phyloP scores from a whole-genome alignment of 257 asterid species.

The Primulina tabacum region DNA sequence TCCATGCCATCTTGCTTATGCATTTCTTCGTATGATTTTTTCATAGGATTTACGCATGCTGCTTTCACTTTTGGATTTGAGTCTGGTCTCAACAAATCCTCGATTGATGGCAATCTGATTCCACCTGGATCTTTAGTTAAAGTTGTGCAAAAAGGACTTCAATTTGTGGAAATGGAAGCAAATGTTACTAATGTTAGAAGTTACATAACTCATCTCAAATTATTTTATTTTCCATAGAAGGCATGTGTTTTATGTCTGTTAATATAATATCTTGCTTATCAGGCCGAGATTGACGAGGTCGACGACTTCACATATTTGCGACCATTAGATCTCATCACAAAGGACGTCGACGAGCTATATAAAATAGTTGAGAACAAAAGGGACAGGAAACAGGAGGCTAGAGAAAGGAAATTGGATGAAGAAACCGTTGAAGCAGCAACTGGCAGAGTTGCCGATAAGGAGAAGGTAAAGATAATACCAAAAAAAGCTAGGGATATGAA shows the following conservation, averaged over 20 bases:
- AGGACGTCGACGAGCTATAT: slow-evolving; percentile 31
- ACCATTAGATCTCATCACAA: slow-evolving; percentile 46
- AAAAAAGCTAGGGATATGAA: slow-evolving; percentile 20
- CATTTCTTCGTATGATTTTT: slow-evolving; percentile 1
- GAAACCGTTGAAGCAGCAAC: slow-evolving; percentile 21
- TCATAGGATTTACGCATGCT: slow-evolving; percentile 38
- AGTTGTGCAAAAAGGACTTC: slow-evolving; percentile 46
- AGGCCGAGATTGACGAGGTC: slow-evolving; percentile 36
- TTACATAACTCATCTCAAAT: slow-evolving; percentile 14
- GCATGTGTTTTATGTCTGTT: slow-evolving; percentile 7
- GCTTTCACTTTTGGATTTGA: slow-evolving; percentile 44
- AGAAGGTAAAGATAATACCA: background rate
- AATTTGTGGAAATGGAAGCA: slow-evolving; percentile 45
- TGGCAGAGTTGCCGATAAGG: slow-evolving; percentile 20
- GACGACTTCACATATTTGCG: slow-evolving; percentile 34
- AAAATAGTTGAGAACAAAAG: slow-evolving; percentile 27
- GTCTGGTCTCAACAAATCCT: slow-evolving; percentile 31
- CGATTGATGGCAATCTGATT: slow-evolving; percentile 33
- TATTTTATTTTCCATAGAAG: background rate
- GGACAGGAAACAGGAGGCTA: slow-evolving; percentile 22
- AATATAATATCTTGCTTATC: slow-evolving; percentile 17
- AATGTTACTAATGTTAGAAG: slow-evolving; percentile 40
- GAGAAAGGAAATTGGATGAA: slow-evolving; percentile 25
- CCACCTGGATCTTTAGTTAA: slow-evolving; percentile 43
- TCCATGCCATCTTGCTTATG: background rate